Conservation (phyloP, 345 rosid species). For the Litchi chinensis region DNA sequence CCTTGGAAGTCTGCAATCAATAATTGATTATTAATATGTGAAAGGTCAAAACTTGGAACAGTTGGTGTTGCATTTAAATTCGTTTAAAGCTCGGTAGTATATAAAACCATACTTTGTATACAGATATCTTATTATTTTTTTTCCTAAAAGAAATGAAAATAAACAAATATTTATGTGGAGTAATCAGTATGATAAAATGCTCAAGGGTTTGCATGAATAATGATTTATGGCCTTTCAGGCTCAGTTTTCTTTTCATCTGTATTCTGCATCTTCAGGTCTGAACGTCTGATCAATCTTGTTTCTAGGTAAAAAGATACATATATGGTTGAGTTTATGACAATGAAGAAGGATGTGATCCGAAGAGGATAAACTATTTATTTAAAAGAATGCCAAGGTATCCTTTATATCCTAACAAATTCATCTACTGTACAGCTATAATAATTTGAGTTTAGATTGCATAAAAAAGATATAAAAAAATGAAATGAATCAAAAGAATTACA, state of each 20-base stretch:
- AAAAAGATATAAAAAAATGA: background rate
- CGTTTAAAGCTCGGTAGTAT: too few species aligned
- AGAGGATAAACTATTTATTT: background rate
- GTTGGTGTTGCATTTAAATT: background rate
- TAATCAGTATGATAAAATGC: too few species aligned
- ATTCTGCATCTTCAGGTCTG: too few species aligned
- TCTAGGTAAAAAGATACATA: too few species aligned
- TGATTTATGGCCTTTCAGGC: too few species aligned
- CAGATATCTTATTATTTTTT: too few species aligned
- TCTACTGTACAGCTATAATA: constrained; percentile 22
- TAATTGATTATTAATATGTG: background rate
- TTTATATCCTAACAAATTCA: constrained; percentile 12
- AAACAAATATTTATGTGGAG: too few species aligned
- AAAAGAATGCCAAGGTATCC: background rate
- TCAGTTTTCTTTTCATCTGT: too few species aligned
- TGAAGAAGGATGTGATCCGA: background rate
- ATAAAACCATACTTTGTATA: too few species aligned
- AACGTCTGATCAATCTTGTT: too few species aligned
- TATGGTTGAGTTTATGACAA: background rate
- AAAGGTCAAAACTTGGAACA: background rate
- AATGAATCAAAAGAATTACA: constrained; percentile 13
- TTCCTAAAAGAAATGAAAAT: too few species aligned
- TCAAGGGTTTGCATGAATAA: too few species aligned
- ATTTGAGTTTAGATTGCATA: constrained; percentile 10
- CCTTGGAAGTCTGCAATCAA: background rate